These are phyloP conservation scores for Termitomyces sp. DNA, from an alignment of 768 basidiomycete genomes.

Conservation along the genomic window DNA sequence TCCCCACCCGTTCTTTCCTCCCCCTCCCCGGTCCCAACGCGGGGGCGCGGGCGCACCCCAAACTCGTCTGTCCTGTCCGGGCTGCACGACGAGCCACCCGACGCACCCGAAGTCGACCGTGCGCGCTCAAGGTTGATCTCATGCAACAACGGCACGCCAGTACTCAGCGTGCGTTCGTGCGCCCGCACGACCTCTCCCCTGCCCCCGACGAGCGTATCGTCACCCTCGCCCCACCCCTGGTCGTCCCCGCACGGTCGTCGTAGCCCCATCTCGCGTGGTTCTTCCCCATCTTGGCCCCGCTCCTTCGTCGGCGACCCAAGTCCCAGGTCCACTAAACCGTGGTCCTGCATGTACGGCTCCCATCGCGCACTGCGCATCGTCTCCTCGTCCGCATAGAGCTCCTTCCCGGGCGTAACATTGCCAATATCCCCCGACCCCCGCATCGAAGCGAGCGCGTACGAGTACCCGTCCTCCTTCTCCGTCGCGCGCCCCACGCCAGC, in stretches of 20 bases:
- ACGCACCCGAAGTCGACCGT: too few species aligned
- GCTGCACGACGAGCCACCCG: too few species aligned
- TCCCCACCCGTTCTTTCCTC: too few species aligned
- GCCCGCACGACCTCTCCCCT: not conserved
- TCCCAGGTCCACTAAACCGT: conserved; percentile 25
- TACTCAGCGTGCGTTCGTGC: conserved; percentile 22
- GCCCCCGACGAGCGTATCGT: conserved; percentile 16
- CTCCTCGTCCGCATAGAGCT: not conserved
- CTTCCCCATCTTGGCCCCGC: not conserved
- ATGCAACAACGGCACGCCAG: conserved; percentile 22
- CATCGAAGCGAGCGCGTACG: conserved; percentile 31
- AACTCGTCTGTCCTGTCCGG: too few species aligned
- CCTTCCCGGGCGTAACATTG: not conserved
- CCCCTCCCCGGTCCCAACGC: too few species aligned
- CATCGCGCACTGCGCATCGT: conserved; percentile 31
- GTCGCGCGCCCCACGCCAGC: not conserved
- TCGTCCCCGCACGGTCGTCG: not conserved
- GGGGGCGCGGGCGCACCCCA: too few species aligned
- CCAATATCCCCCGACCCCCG: not conserved
- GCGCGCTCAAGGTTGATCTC: not conserved
- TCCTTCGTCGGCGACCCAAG: conserved; percentile 20
- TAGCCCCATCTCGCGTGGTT: conserved; percentile 11
- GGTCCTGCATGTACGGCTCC: conserved; percentile 31
- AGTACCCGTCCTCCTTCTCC: conserved; percentile 26
- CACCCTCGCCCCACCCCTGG: conserved; percentile 10